Base-by-base conservation (phyloP, 2,329 filamentous ascomycete species). In the Aspergillus caelatus region DNA sequence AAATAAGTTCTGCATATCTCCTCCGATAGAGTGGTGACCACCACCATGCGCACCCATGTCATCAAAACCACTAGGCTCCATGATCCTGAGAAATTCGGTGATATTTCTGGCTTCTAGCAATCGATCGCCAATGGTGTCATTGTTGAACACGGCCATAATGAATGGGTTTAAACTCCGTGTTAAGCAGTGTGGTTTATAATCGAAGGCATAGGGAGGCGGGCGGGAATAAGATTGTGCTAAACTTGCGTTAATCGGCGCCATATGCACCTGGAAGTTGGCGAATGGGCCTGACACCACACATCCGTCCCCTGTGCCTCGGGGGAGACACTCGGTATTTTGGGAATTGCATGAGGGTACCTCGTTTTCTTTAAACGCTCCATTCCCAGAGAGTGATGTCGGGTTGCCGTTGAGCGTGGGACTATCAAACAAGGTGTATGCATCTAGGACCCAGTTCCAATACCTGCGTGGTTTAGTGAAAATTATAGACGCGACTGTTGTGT, bases 401-500 rank as follows among this genome's bases (percentile, higher is more conserved):
- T 23, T 62, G 36, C 36, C 55, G 41, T 63, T 57, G 9, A 68
- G 57, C 26, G 61, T 19, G 6, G 65, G 58, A 48, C 41, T 60
- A 3, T 16, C n/a, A 5, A 34, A 36, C n/a, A 64, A 45, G 52
- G 61, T 48, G 21, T 16, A 7, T 16, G 50, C 55, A 5, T 14
- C 36, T 11, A 52, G 32, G 3, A 60, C 14, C 67, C 67, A 69
- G 64, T 69, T 60, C 67, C 67, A 69, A 62, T 69, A 68, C 43
- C 66, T 68, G n/a, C 8, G 2, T 8, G 1, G 32, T 16, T 57
- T 52, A 41, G 41, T 39, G 45, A 19, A 11, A 21, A 6, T 3
- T 9, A 21, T 11, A 21, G 41, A 21, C 19, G 1, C 3, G 8
- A 14, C 11, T 3, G 21, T 46, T 12, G 21, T 5, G 6, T 3